A percentile compares a stretch with the other conserved stretches of the same genome.
These are phyloP conservation scores for Kitagawia praeruptora DNA, from an alignment of 129 eudicot species.

Conservation along the genomic window DNA sequence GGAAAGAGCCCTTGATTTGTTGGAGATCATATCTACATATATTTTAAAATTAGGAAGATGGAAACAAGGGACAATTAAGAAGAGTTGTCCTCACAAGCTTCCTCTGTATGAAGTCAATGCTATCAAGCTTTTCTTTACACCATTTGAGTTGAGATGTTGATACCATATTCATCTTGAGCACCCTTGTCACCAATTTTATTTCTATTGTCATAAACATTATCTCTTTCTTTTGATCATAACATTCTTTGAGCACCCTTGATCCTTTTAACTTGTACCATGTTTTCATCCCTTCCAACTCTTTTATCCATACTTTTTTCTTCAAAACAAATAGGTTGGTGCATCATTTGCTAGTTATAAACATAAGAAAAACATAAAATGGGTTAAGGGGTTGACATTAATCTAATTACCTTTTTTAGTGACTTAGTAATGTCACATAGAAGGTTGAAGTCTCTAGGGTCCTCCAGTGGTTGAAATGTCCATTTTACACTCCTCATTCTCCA, in stretches of 20 bases:
- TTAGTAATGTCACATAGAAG: constrained; percentile 29
- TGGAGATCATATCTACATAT: neutral
- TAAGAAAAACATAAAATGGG: neutral
- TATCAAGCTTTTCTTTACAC: constrained; percentile 44
- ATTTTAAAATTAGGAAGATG: constrained; percentile 21
- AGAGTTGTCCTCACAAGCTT: constrained; percentile 16
- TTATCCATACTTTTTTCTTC: constrained; percentile 41
- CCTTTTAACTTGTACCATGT: constrained; percentile 34
- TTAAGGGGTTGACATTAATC: neutral
- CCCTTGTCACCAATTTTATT: constrained; percentile 37
- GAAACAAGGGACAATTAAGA: constrained; percentile 23
- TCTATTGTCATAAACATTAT: constrained; percentile 36
- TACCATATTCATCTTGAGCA: constrained; percentile 39
- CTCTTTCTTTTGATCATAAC: constrained; percentile 13
- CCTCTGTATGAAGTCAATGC: constrained; percentile 27
- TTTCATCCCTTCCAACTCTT: constrained; percentile 31
- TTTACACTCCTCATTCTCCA: constrained; percentile 32
- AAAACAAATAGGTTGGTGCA: neutral
- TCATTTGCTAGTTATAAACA: neutral
- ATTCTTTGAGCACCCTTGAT: neutral
- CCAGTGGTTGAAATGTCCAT: constrained; percentile 37
- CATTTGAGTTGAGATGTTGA: constrained; percentile 55
- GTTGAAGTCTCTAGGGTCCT: constrained; percentile 51
- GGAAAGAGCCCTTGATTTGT: neutral
- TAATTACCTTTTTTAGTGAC: constrained; percentile 33